phyloP scores from a whole-genome alignment of 2,329 filamentous ascomycete genomes.

The Dryadomyces sulphureus region DNA sequence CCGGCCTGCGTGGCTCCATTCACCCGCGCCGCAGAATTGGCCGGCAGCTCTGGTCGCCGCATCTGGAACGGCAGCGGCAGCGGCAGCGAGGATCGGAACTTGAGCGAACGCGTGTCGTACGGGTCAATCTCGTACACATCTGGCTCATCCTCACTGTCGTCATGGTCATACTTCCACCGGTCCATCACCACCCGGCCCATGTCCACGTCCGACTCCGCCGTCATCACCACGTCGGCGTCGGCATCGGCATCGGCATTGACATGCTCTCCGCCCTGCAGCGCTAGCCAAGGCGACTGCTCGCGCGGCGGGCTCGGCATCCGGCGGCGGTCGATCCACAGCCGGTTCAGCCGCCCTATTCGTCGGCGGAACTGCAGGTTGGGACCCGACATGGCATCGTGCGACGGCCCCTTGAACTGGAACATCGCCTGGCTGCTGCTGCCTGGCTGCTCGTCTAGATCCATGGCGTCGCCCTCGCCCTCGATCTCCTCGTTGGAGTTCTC shows the following conservation, averaged over 20 bases:
- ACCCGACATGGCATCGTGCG: slow-evolving; percentile 12
- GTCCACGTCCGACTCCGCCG: slow-evolving; percentile 1
- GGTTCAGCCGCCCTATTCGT: slow-evolving; percentile 69
- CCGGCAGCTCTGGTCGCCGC: slow-evolving; percentile 5
- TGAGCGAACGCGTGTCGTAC: slow-evolving; percentile 42
- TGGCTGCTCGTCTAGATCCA: slow-evolving; percentile 42
- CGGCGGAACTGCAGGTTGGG: slow-evolving; percentile 57
- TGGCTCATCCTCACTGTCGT: slow-evolving; percentile 69
- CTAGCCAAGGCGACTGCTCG: neutral
- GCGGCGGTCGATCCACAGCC: slow-evolving; percentile 78
- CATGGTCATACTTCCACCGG: slow-evolving; percentile 76
- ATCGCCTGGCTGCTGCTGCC: slow-evolving; percentile 19
- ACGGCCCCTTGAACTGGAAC: slow-evolving; percentile 31
- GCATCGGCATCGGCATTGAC: neutral
- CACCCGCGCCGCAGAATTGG: neutral
- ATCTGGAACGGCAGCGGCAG: slow-evolving; percentile 18
- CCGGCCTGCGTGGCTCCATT: slow-evolving; percentile 4
- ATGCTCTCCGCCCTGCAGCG: neutral
- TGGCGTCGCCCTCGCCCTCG: slow-evolving; percentile 20
- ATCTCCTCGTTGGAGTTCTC: slow-evolving; percentile 32
- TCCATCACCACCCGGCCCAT: slow-evolving; percentile 33
- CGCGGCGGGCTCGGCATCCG: slow-evolving; percentile 41
- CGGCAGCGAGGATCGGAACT: slow-evolving; percentile 45
- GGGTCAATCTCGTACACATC: slow-evolving; percentile 64
- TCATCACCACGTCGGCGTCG: slow-evolving; percentile 12